Conservation (phyloP, 805 yeast genomes). For the Myxozyma sirexii region DNA sequence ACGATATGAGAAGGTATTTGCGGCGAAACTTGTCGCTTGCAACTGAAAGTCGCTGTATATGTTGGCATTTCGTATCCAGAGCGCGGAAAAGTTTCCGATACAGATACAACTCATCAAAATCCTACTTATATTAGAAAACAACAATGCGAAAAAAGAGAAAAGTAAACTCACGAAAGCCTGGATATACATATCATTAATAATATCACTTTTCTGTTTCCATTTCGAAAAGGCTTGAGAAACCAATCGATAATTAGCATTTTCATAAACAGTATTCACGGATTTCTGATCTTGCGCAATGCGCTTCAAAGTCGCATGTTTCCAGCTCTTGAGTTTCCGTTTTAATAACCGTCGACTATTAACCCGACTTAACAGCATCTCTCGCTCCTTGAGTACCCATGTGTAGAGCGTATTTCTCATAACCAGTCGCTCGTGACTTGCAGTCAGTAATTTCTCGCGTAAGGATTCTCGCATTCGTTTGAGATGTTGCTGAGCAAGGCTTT, state of each 20-base stretch:
- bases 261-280: slow-evolving; percentile 3
- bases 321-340: neutral
- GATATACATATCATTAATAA: neutral
- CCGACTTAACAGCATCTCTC: slow-evolving; percentile 12
- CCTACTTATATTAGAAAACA: neutral
- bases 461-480: slow-evolving; percentile 18
- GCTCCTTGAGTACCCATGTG: slow-evolving; percentile 25
- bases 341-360: slow-evolving; percentile 8
- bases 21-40: neutral
- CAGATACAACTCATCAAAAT: neutral
- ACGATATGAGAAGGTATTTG: neutral
- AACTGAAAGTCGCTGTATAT: neutral
- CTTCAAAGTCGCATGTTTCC: slow-evolving; percentile 8
- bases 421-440: neutral
- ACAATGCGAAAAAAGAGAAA: neutral
- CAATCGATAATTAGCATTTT: slow-evolving; percentile 11
- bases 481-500: neutral
- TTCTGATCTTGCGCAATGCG: slow-evolving; percentile 6
- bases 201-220: slow-evolving; percentile 5
- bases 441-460: slow-evolving; percentile 11
- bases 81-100: neutral
- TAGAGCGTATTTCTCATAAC: slow-evolving; percentile 1
- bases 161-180: slow-evolving; percentile 5
- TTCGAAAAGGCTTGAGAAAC: neutral
- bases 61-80: neutral